Evolutionary conservation across 495 filamentous ascomycete species (phyloP), one percentile per base, ranked within the genome.

Genomic region (Neurospora hispaniola): DNA sequence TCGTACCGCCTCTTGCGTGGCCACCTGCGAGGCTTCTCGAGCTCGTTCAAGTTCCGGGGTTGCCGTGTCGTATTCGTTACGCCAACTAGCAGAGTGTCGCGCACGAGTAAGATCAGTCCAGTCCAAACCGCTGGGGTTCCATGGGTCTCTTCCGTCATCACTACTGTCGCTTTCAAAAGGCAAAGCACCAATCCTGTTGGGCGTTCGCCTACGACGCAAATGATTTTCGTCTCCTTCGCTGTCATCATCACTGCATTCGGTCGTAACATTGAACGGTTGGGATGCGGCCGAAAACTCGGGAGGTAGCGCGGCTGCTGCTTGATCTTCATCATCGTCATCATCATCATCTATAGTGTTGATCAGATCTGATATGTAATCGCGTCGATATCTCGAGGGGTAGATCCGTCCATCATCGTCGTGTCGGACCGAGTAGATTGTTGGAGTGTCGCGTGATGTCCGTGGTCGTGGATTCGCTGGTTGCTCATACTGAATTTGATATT

Each of bases 401-500:
- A 77, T 79, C 48, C 75, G 82, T 23, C 84, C 83, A 71, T 84
- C 82, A 1, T 85, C 82, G 39, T 85, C 79, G 66, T 86, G 83
- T 11, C 85, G 80, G 38, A 86, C 76, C 9, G 85, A 85, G 40
- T 85, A 69, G 23, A 85, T 83, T 10, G 82, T 73, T 75, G 74
- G 71, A 75, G 72, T 80, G 80, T 79, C 69, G 35, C 75, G 71
- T 23, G 76, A 75, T 43, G 54, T 16, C 12, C 54, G 54, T 14
- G 54, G 54, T 5, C 12, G 54, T 66, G 71, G 69, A 69, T 70
- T 46, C 18, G 71, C 77, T 59, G 81, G 70, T 73, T 79, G 81
- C 8, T 81, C 79, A 73, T 93, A 94, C 73, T 90, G 88, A 31
- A 96, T 90, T 72, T 93, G 89, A 76, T 95, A 96, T 68, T 87